Evolutionary conservation across 2,329 filamentous ascomycete species (phyloP), one percentile per base, ranked within the genome.

Genomic region (Hymenoscyphus infarciens): DNA sequence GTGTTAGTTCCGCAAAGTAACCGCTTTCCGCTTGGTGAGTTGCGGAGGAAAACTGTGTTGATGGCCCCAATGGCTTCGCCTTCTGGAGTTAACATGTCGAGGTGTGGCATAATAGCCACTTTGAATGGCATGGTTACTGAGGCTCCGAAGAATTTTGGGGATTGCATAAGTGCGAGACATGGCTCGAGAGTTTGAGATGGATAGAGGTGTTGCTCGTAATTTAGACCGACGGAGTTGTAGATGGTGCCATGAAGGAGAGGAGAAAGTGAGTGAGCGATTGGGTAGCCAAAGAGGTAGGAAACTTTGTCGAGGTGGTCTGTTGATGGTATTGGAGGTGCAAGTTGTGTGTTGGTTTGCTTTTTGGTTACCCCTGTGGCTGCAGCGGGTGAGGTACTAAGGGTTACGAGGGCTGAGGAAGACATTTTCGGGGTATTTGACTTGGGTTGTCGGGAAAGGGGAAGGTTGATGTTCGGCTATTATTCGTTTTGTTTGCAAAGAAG

Each of bases 101-200:
- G 82, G 68, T 91, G 81, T 0, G 84, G 81, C 64, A 93, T 84
- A 72, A 94, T 91, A 69, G 85, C 81, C 29, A 94, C 84, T 75
- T 95, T 94, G 79, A 91, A 87, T 0, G 91, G 91, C 90, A 94
- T 95, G 22, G 90, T 94, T 42, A 94, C 86, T 3, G 88, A 86
- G 25, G 87, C 76, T 82, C 86, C 87, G 71, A 87, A 88, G 74
- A 87, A 89, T 67, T 81, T 78, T 16, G 83, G 81, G 66, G 87
- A 76, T 63, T 80, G 78, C 38, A 84, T 79, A 7, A 88, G 76
- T 5, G 77, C 66, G 25, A 85, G 72, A 68, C 84, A 85, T 25
- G 74, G 69, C 7, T 74, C 64, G 66, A 85, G 79, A 66, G 82
- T 78, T 33, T 75, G 75, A 2, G 82, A 83, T 66, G 85, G 83